These are phyloP conservation scores for Gracilaria gracilis DNA, from an alignment of 23 red algal genomes.

Conservation along the genomic window DNA sequence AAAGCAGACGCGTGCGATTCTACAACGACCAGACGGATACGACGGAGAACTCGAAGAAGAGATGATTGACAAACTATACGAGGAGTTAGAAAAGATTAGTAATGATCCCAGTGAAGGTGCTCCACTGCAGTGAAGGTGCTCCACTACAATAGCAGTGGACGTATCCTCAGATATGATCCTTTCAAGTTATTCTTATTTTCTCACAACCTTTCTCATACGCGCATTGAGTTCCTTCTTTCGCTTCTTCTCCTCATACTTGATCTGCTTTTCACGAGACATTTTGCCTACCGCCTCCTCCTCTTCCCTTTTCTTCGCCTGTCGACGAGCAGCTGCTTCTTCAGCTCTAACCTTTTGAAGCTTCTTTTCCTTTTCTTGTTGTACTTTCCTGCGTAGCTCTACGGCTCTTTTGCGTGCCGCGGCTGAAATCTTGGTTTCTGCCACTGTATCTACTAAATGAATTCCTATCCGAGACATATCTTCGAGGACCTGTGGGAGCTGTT, in stretches of 20 bases:
- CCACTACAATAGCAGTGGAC: conserved; percentile 28
- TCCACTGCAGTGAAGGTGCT: conserved; percentile 35
- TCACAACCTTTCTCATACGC: conserved; percentile 57
- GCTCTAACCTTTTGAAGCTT: conserved; percentile 41
- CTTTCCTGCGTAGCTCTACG: conserved; percentile 34
- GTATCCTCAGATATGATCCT: not conserved
- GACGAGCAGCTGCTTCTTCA: conserved; percentile 61
- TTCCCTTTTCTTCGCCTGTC: conserved; percentile 61
- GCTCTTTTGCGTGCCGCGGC: conserved; percentile 53
- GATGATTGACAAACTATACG: conserved; percentile 66
- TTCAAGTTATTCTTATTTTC: conserved; percentile 42
- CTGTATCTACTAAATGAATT: conserved; percentile 56
- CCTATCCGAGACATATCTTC: conserved; percentile 50
- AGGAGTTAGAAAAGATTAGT: conserved; percentile 60
- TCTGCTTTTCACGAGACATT: conserved; percentile 63
- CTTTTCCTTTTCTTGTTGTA: conserved; percentile 38
- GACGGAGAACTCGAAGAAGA: conserved; percentile 67
- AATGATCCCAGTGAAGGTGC: conserved; percentile 14
- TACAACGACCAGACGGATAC: conserved; percentile 63
- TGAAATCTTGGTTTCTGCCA: conserved; percentile 30
- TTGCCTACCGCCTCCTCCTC: conserved; percentile 70
- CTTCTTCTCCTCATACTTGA: conserved; percentile 81
- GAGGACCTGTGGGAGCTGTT: conserved; percentile 24
- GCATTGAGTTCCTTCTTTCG: conserved; percentile 80
- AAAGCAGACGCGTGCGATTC: conserved; percentile 38